Evolutionary conservation across 768 basidiomycete species (phyloP), one percentile per base, ranked within the genome.

Genomic region (Coprinellus aureogranulatus): DNA sequence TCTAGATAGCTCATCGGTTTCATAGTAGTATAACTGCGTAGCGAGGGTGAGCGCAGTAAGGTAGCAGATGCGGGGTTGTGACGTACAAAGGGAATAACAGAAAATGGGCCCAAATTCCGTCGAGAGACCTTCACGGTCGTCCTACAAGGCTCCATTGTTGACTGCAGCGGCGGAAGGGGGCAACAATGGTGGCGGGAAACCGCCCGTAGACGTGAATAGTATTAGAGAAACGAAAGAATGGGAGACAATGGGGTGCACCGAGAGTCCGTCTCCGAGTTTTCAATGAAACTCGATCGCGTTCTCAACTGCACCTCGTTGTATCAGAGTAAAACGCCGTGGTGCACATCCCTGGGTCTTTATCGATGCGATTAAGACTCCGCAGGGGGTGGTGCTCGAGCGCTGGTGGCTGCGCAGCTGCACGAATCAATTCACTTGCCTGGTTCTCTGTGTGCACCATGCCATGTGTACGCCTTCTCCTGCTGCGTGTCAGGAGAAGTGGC

Each of bases 21-120:
- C 31, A 27, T 53, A 58, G 23, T 3, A 11, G 9, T 34, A 37
- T 9, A 58, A 28, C 57, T 58, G 30, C 31, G 18, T 11, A 18
- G 39, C 2, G 14, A 22, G 20, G 27, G 37, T 25, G 26, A 26
- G 28, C 12, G 40, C 25, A 25, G 23, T 41, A 40, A n/a, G 11
- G 14, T 30, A 2, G 27, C 23, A 34, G 18, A 34, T 9, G 28
- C 23, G 30, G 16, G 42, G 25, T n/a, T 27, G 37, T 23, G 25
- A 48, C 57, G 18, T 44, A 58, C 57, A 40, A 58, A 58, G 9
- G 57, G 57, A 28, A 11, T 3, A 22, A 58, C 57, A 4, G 50
- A 31, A 28, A 53, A 53, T 11, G 57, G 57, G 1, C 42, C 11
- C 3, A n/a, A n/a, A 26, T 37, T 6, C 34, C 34, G 34, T 14